phyloP scores from a whole-genome alignment of 768 basidiomycete species.

The Macrolepiota fuliginosa region DNA sequence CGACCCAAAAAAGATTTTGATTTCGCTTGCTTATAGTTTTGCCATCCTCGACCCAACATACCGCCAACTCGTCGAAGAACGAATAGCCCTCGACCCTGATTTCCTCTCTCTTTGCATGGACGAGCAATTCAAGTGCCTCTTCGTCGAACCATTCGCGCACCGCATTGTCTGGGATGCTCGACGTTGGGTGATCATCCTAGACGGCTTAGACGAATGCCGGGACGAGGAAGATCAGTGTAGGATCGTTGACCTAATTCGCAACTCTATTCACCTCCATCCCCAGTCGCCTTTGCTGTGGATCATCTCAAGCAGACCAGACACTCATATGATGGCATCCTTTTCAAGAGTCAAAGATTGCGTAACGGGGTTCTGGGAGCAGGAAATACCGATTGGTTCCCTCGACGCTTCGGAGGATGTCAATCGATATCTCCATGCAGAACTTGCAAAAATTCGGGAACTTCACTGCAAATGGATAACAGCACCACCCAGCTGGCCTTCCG shows the following conservation, averaged over 20 bases:
- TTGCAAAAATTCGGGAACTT: neutral
- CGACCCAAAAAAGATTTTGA: neutral
- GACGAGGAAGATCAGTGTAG: neutral
- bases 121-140: neutral
- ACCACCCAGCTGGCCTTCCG: neutral
- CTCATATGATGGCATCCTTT: neutral
- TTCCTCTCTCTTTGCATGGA: neutral
- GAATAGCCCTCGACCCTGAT: neutral
- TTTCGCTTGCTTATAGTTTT: neutral
- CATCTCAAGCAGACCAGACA: neutral
- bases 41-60: neutral
- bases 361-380: neutral
- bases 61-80: neutral
- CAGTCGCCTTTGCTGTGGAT: neutral
- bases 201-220: constrained; percentile 2
- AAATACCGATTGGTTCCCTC: neutral
- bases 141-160: neutral
- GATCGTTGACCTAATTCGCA: neutral
- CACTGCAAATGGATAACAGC: neutral
- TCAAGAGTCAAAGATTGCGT: neutral
- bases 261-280: neutral
- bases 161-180: neutral
- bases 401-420: neutral
- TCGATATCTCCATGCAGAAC: neutral
- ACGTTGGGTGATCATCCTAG: neutral